Base-by-base conservation (phyloP, 768 basidiomycete genomes). In the Phallus indusiatus region DNA sequence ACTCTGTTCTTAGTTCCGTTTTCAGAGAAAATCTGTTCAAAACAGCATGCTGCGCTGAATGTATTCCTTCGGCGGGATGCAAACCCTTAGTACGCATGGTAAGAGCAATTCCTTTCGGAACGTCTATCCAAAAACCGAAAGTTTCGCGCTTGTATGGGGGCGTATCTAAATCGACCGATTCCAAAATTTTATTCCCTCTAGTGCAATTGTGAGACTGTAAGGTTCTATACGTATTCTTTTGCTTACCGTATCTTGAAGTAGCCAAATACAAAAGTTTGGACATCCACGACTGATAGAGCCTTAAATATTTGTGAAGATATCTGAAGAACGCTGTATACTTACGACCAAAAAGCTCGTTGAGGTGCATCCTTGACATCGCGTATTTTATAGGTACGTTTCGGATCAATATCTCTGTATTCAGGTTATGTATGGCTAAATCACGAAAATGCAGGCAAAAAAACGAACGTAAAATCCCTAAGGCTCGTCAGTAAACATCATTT, bases 31-130 rank as follows among this genome's bases (percentile, higher is more conserved):
- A 91, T 47, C 81, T 79, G 65, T 90, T 92, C 62, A 94, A 71
- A 64, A 93, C 78, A 0, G 89, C 89, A 67, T 95, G 93, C 63
- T 85, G 77, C 2, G 92, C 91, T 5, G 90, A 80, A 66, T 95
- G 92, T 52, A 94, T 90, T 0, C 85, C 87, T 53, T 81, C 91
- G 0, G 91, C 89, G 0, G 83, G 77, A 60, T 84, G 81, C 47
- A 90, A 77, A 5, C 71, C 73, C 62, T 84, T 82, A 11, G 63
- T 61, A 12, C 71, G 70, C 67, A 92, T 74, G n/a, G 84, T 66
- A 6, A 75, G 67, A 51, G 91, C 68, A 20, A 81, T 73, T 0
- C 68, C 35, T 22, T 72, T 73, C 0, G 88, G 85, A 1, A 93
- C 73, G 65, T 94, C 88, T 22, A 94, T 73, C 91, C 91, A 94